Base-by-base conservation (phyloP, 768 basidiomycete genomes). In the Tephrocybe sp. region DNA sequence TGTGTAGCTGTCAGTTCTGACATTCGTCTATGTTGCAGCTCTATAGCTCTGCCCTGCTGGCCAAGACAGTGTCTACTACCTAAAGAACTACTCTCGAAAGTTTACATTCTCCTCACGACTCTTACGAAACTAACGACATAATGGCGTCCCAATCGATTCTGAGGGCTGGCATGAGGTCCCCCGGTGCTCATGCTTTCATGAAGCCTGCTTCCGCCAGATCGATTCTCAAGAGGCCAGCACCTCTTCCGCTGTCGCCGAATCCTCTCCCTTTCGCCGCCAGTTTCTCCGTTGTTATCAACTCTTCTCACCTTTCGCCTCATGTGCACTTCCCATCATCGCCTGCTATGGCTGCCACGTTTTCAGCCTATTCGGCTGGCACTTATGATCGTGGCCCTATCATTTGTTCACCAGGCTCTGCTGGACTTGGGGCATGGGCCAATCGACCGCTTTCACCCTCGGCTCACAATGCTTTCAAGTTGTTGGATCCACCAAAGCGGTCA, bases 251-350 rank as follows among this genome's bases (percentile, higher is more conserved):
- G 30, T 70, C 73, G 4, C 71, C 72, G 6, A 64, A 54, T 25
- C 62, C 67, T 6, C 62, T 65, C 48, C 62, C 67, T 6, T 58
- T 66, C 50, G 45, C 65, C 17, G 59, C 67, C 1, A 69, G 57
- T 55, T 71, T 71, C 45, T 69, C 68, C 18, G 50, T 71, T 30
- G 53, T 68, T 33, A 53, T 65, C 18, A 67, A 70, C 20, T 65
- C 71, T 1, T 59, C 63, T 18, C 57, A 62, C 30, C 67, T 64
- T 47, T 78, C 74, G 4, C 71, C 75, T 3, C 84, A 80, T 60
- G 85, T 88, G 50, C 84, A 83, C 66, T 88, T 88, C 60, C 83
- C 84, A 6, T 78, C 82, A 11, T 80, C 84, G 1, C 80, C 85
- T 11, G 64, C 72, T 32, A 70, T 88, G 48, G 74, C 76, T 10